Evolutionary conservation across 805 yeast genomes (phyloP), one percentile per base, ranked within the genome.

Genomic region (Zygotorulaspora danielsina): DNA sequence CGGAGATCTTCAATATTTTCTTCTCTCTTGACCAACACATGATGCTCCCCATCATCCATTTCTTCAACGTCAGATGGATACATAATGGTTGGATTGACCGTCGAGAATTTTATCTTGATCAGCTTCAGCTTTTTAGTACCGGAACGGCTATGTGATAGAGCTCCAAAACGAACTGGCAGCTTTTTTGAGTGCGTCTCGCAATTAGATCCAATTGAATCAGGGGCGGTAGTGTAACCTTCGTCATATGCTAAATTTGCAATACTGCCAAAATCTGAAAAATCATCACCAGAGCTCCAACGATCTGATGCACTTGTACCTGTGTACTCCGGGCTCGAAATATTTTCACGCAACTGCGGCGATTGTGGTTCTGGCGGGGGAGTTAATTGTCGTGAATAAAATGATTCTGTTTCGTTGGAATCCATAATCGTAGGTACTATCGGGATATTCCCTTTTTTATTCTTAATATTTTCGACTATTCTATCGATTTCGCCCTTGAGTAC

Each of bases 241-340:
- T 32, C 45, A 22, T 34, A 21, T n/a, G 36, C 19, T 10, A 15
- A 25, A 6, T 17, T n/a, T 7, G 26, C 38, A 6, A 38, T 38
- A 13, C 52, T 43, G 12, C 45, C 49, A 13, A 50, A 36, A 18
- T 57, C 61, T 12, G 57, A 47, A 21, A 49, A 49, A 16, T 49
- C 58, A 6, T 53, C 61, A 3, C 54, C 46, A n/a, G 56, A 50
- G 25, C 54, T 48, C 35, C 49, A 49, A 0, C 41, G 43, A 21
- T 53, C 55, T 8, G 53, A 49, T 18, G 49, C 39, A 24, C 54
- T 49, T 7, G 46, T 28, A 8, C 44, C 47, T 4, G 53, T 41
- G 30, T 52, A 55, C 30, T 52, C 59, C 4, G 58, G 57, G 29
- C 51, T 49, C 1, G 63, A 49, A n/a, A 55, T 34, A n/a, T 42